phyloP scores from a whole-genome alignment of 352 stramenopile genomes.

The Pythium phragmiticola region DNA sequence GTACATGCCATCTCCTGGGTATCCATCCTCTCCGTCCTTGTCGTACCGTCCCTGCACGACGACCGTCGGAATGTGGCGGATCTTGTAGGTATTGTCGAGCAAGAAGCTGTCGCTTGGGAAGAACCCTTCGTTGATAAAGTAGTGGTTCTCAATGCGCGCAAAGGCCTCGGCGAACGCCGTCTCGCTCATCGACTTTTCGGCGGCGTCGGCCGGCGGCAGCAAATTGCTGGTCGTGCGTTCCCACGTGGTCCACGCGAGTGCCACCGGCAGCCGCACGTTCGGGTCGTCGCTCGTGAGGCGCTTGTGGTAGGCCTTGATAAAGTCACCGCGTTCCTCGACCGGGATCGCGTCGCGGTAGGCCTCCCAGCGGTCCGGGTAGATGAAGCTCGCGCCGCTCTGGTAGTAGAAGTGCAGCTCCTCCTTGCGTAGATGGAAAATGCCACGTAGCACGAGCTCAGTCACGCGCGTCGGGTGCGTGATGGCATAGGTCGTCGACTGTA shows the following conservation, averaged over 20 bases:
- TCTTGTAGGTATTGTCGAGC: slow-evolving; percentile 88
- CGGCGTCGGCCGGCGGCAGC: slow-evolving; percentile 58
- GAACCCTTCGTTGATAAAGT: slow-evolving; percentile 90
- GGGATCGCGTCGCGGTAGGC: slow-evolving; percentile 87
- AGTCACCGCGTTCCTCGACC: slow-evolving; percentile 75
- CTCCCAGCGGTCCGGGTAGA: slow-evolving; percentile 92
- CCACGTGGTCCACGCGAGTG: slow-evolving; percentile 90
- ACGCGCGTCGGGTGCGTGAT: slow-evolving; percentile 83
- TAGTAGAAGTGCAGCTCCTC: slow-evolving; percentile 95
- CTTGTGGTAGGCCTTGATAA: slow-evolving; percentile 87
- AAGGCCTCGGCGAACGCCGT: slow-evolving; percentile 88
- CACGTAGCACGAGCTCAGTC: slow-evolving; percentile 88
- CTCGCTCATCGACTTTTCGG: slow-evolving; percentile 79
- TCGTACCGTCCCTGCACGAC: slow-evolving; percentile 88
- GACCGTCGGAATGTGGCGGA: slow-evolving; percentile 90
- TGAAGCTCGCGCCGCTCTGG: slow-evolving; percentile 80
- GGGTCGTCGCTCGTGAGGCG: slow-evolving; percentile 86
- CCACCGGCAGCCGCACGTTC: slow-evolving; percentile 76
- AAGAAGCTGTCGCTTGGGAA: slow-evolving; percentile 87
- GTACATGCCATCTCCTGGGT: not conserved
- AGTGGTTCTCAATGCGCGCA: slow-evolving; percentile 93
- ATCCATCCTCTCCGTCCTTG: not conserved
- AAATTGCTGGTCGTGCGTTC: slow-evolving; percentile 89
- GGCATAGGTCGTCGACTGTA: slow-evolving; percentile 88
- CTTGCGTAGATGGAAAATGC: slow-evolving; percentile 91